Evolutionary conservation across 306 rosid species (phyloP).

Genomic region (barrel medic (Medicago truncatula)): MtrunA17r5.0-ANR NC_053048.1:46474501-46475000

Average conservation of each 20-base stretch:
- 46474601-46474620: not conserved
- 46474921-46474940: not conserved
- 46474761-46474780: not conserved
- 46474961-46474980: no score
- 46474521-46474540: slow-evolving; percentile 27
- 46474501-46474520: not conserved
- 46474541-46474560: slow-evolving; percentile 6
- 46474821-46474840: not conserved
- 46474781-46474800: no score
- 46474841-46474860: not conserved
- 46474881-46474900: not conserved
- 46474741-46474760: not conserved
- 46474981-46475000: no score
- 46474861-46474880: not conserved
- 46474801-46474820: not conserved
- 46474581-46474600: slow-evolving; percentile 1
- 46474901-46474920: not conserved
- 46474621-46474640: not conserved
- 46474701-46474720: not conserved
- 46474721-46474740: not conserved
- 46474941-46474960: no score
- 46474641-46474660: not conserved
- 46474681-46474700: not conserved
- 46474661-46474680: not conserved
- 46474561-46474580: slow-evolving; percentile 32